These are phyloP conservation scores for Fistulinella prunicolor DNA, from an alignment of 768 basidiomycete genomes.

Conservation along the genomic window DNA sequence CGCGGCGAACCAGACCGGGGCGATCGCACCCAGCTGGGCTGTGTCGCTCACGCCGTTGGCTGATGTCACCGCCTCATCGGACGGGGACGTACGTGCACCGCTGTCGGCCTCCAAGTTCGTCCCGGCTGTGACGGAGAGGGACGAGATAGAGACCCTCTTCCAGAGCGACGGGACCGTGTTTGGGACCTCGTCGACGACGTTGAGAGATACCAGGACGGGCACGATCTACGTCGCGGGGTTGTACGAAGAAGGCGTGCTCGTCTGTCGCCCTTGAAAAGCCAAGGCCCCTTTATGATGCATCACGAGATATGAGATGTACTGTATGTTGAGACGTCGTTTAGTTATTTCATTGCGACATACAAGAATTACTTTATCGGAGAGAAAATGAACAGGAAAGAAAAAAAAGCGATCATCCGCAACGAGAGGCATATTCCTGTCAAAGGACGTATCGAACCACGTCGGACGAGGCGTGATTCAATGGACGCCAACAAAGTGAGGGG, in stretches of 20 bases:
- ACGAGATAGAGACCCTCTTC: conserved; percentile 61
- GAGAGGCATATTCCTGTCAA: conserved; percentile 5
- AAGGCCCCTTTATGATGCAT: background rate
- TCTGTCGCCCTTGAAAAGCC: conserved; percentile 43
- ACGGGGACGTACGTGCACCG: conserved; percentile 43
- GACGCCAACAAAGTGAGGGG: too few relatives aligned
- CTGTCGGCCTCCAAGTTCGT: conserved; percentile 45
- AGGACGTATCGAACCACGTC: conserved; percentile 1
- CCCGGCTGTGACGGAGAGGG: conserved; percentile 33
- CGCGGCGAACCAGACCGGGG: conserved; percentile 42
- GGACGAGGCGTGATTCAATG: background rate
- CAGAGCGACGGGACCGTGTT: conserved; percentile 70
- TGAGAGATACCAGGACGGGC: conserved; percentile 50
- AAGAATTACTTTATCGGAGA: conserved; percentile 10
- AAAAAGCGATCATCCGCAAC: background rate
- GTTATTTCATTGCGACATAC: conserved; percentile 7
- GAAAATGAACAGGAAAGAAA: background rate
- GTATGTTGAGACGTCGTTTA: too few relatives aligned
- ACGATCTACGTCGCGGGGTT: conserved; percentile 54
- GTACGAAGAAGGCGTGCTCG: conserved; percentile 54
- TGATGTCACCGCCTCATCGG: background rate
- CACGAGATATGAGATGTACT: too few relatives aligned
- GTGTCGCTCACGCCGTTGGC: conserved; percentile 38
- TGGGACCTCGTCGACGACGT: conserved; percentile 48
- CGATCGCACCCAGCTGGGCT: conserved; percentile 57